phyloP scores from a whole-genome alignment of 352 stramenopile species.

The Proteromonas lacertae region DNA sequence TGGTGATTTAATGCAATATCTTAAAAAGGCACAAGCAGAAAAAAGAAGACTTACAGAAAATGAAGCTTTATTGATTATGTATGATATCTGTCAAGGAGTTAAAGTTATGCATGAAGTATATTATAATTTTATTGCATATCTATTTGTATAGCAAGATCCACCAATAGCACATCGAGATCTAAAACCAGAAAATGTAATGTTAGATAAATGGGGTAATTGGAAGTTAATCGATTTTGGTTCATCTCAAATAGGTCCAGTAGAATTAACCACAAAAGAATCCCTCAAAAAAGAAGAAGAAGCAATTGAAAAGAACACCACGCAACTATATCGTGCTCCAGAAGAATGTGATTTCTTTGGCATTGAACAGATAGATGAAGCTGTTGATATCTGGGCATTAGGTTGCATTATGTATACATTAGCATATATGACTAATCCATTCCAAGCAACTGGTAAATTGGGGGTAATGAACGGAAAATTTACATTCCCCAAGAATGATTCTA shows the following conservation, averaged over 20 bases:
- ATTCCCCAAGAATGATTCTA: conserved; percentile 12
- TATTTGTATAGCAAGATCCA: too few relatives aligned
- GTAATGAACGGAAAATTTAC: conserved; percentile 43
- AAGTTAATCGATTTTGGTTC: conserved; percentile 80
- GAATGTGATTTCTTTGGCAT: conserved; percentile 76
- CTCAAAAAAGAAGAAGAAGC: conserved; percentile 33
- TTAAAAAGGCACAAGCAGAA: conserved; percentile 37
- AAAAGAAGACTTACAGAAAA: too few relatives aligned
- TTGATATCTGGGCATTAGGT: conserved; percentile 65
- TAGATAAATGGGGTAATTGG: conserved; percentile 31
- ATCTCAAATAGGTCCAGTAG: conserved; percentile 4
- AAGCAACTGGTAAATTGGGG: conserved; percentile 42
- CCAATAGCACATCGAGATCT: too few relatives aligned
- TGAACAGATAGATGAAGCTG: conserved; percentile 43
- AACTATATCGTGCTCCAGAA: conserved; percentile 83
- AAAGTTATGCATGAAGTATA: too few relatives aligned
- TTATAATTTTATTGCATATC: too few relatives aligned
- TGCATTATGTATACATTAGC: conserved; percentile 74
- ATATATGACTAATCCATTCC: conserved; percentile 76
- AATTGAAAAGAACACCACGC: conserved; percentile 73
- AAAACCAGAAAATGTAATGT: too few relatives aligned
- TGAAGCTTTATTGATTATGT: too few relatives aligned
- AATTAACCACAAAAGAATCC: conserved; percentile 5
- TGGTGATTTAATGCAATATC: conserved; percentile 60
- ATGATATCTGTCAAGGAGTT: too few relatives aligned